Evolutionary conservation across 306 rosid species (phyloP).

Genomic region (Citrullus colocynthis): DNA sequence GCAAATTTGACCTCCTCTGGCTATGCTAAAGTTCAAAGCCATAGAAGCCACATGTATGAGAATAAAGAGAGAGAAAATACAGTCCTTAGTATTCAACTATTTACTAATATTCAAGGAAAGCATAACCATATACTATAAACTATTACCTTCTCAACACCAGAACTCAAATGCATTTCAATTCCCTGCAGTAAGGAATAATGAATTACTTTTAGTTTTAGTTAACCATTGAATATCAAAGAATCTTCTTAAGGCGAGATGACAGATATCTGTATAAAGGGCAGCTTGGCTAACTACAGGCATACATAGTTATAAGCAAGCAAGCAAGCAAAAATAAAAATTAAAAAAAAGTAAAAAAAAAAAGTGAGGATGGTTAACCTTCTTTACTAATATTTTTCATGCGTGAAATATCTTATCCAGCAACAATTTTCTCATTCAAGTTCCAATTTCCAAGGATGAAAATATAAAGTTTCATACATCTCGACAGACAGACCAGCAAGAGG

Average conservation of each 20-base stretch:
- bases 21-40: constrained; percentile 77
- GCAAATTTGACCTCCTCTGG: constrained; percentile 85
- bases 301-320: background rate
- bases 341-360: background rate
- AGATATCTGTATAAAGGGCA: background rate
- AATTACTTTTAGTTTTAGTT: background rate
- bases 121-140: constrained; percentile 15
- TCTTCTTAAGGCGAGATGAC: background rate
- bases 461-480: background rate
- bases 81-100: background rate
- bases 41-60: constrained; percentile 32
- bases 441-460: background rate
- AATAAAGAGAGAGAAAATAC: constrained; percentile 26
- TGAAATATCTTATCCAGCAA: background rate
- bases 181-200: constrained; percentile 48
- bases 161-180: constrained; percentile 72
- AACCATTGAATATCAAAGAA: background rate
- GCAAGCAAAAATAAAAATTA: background rate
- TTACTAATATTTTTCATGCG: background rate
- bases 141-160: constrained; percentile 64
- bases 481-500: background rate
- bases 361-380: background rate
- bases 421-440: background rate
- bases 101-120: constrained; percentile 5
- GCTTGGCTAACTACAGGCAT: background rate